Evolutionary conservation across 805 yeast species (phyloP).

Genomic region (Brettanomyces bruxellensis): DNA sequence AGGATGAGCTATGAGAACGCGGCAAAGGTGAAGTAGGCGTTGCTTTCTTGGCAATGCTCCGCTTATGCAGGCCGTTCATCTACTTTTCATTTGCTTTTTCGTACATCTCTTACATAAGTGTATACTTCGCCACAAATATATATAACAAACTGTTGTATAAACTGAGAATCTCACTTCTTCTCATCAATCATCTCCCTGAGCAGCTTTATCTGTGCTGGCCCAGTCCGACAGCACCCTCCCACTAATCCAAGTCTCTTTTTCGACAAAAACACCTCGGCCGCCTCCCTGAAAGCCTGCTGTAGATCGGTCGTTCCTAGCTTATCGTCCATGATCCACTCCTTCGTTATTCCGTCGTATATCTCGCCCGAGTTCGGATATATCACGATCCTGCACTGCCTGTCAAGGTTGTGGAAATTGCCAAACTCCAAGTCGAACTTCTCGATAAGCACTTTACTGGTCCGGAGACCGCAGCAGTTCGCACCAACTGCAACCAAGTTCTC

Average conservation of each 20-base stretch:
- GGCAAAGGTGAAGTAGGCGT: too few relatives aligned
- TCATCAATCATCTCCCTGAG: conserved; percentile 10
- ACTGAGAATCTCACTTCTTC: background rate
- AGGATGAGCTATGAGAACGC: background rate
- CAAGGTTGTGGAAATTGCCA: conserved; percentile 6
- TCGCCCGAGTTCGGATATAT: conserved; percentile 77
- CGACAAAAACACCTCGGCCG: conserved; percentile 31
- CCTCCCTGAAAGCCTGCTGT: conserved; percentile 28
- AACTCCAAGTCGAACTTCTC: conserved; percentile 13
- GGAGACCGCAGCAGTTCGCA: conserved; percentile 55
- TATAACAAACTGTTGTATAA: background rate
- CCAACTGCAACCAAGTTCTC: conserved; percentile 40
- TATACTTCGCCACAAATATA: too few relatives aligned
- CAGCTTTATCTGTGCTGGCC: conserved; percentile 36
- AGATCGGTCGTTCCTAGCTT: conserved; percentile 7
- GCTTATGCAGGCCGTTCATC: too few relatives aligned
- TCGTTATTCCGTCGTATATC: conserved; percentile 39
- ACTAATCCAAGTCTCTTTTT: conserved; percentile 36
- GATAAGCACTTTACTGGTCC: conserved; percentile 32
- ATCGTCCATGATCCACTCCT: conserved; percentile 29
- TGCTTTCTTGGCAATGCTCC: too few relatives aligned
- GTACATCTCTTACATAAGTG: too few relatives aligned
- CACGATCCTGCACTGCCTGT: conserved; percentile 30
- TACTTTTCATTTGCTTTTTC: too few relatives aligned
- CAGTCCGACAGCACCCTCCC: conserved; percentile 74